Base-by-base conservation (phyloP, 2,329 filamentous ascomycete genomes). In the Penicillium frequentans region DNA sequence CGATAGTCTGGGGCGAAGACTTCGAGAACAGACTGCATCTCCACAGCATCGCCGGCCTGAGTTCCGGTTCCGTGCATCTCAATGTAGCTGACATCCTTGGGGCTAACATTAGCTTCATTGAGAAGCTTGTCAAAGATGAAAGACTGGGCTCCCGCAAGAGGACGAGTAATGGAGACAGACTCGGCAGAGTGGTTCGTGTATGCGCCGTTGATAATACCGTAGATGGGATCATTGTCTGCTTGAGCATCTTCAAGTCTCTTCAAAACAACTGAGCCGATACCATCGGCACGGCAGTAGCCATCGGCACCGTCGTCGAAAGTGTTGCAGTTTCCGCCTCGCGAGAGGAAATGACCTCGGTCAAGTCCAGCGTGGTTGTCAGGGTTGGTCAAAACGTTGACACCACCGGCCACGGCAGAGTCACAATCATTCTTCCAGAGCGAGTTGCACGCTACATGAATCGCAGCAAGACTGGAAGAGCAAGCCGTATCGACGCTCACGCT, bases 31-130 rank as follows among this genome's bases (percentile, higher is more conserved):
- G 88, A 91, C 1, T 85, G 80, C 88, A 93, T 93, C 72, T 96
- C 92, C 4, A 86, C 89, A 8, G 86, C 87, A 68, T 96, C 91
- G 59, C 90, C 91, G 31, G 89, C 90, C 72, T 95, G 90, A 0
- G 90, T 96, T 31, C 91, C 91, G 3, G 91, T 96, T 14, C 90
- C 91, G 72, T 96, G 91, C 87, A 95, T 91, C 75, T 96, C 91
- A 9, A 96, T 87, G 68, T 93, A 96, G 73, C 86, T 86, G 49
- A 96, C 83, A 61, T 93, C 89, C 50, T 86, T 82, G 1, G 90
- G 88, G 67, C 93, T 87, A 23, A 95, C 82, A 57, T 88, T 87
- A 43, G 90, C 87, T 44, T 90, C 84, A 48, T 88, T 83, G 1
- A 95, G 80, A 27, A 95, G 86, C 39, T 84, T 81, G 55, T 84